Base-by-base conservation (phyloP, 805 yeast genomes). In the Isabelozyma heimii region DNA sequence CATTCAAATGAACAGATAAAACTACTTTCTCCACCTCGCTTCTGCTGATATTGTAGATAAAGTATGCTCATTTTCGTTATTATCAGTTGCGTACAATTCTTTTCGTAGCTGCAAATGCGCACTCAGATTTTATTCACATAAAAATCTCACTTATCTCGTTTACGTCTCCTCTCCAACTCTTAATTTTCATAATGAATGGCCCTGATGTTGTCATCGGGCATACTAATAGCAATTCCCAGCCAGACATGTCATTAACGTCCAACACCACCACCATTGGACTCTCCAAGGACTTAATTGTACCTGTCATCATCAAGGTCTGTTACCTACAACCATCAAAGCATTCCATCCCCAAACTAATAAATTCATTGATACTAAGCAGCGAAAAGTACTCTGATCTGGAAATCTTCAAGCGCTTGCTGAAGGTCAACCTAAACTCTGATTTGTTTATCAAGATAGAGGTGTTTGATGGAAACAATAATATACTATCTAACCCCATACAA, bases 241-340 rank as follows among this genome's bases (percentile, higher is more conserved):
- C 35, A 30, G 35, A 30, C 26, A 20, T 42, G 37, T 10, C 44
- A 14, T 16, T 26, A 12, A 43, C 43, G 41, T 50, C 53, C 48
- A 52, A 63, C 39, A 60, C 73, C 7, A 55, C 64, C 37, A 63
- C 74, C 6, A 67, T 73, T 52, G 76, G 76, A 1, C 62, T 73
- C n/a, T 65, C 70, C 30, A 72, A 70, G 43, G 73, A 72, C 55
- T 56, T 73, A 14, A 46, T 52, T 14, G 57, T 60, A 7, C 76
- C 76, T 1, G 56, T 73, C 8, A 49, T 59, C 8, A 55, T 73
- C 20, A 71, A 70, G 47, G 50, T 73, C 35, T 62, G 71, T 47
- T 61, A 60, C 46, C 61, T 73, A 8, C 62, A 63, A 43, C 62
- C 53, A 39, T 57, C 47, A 15, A 45, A 40, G 44, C 45, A 35